phyloP scores from a whole-genome alignment of 305 asterid genomes.

The Fraxinus floribunda region DNA sequence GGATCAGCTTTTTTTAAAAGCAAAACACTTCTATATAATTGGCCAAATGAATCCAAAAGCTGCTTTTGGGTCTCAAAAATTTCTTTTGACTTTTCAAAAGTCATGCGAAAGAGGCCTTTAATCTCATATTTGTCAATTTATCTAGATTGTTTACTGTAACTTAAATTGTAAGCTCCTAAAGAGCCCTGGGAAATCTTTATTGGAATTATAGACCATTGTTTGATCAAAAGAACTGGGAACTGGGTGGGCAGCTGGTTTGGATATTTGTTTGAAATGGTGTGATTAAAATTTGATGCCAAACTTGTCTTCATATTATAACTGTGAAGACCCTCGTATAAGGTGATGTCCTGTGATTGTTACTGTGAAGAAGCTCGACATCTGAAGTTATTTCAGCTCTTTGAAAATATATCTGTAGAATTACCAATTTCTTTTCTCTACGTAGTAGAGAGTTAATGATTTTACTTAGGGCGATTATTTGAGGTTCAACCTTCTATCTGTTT shows the following conservation, averaged over 20 bases:
- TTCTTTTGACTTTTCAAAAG: no score
- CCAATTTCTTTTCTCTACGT: not conserved
- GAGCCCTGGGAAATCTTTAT: not conserved
- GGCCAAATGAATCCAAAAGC: no score
- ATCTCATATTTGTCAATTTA: not conserved
- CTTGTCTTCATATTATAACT: no score
- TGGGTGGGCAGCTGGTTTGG: no score
- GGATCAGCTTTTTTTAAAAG: no score
- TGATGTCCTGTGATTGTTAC: not conserved
- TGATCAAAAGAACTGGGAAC: no score
- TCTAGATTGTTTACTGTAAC: not conserved
- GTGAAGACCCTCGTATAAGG: not conserved
- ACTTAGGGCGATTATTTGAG: not conserved
- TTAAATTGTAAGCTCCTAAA: not conserved
- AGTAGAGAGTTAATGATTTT: not conserved
- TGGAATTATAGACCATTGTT: not conserved
- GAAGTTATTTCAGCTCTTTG: not conserved
- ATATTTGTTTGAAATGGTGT: not conserved
- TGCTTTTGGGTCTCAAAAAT: no score
- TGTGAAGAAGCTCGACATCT: not conserved
- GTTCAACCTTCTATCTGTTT: not conserved
- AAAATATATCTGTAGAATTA: not conserved
- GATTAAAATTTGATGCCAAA: not conserved
- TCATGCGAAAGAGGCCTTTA: no score
- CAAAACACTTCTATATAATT: no score